phyloP scores from a whole-genome alignment of 352 stramenopile genomes.

The Phytophthora litchii region DNA sequence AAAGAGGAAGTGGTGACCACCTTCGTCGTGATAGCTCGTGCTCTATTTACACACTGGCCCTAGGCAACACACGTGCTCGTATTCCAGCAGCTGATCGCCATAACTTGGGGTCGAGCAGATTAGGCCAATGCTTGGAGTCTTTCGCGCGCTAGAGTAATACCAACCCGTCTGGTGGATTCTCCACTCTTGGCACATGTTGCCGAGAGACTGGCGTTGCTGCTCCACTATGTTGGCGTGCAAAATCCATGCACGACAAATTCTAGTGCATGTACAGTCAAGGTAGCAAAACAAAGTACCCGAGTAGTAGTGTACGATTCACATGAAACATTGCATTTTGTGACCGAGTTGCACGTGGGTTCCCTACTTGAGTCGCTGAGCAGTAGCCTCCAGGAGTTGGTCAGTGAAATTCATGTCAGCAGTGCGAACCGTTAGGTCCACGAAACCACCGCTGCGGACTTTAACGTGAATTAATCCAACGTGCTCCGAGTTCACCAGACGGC shows the following conservation, averaged over 20 bases:
- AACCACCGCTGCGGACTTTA: slow-evolving; percentile 84
- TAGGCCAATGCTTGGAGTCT: slow-evolving; percentile 1
- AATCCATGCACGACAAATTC: background rate
- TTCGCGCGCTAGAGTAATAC: slow-evolving; percentile 17
- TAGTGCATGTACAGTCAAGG: background rate
- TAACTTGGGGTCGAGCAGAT: slow-evolving; percentile 10
- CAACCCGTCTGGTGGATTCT: slow-evolving; percentile 19
- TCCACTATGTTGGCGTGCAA: slow-evolving; percentile 4
- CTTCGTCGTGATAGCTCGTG: background rate
- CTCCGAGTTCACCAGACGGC: slow-evolving; percentile 80
- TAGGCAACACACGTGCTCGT: background rate
- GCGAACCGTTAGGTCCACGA: slow-evolving; percentile 85
- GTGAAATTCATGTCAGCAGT: slow-evolving; percentile 87
- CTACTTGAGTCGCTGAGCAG: slow-evolving; percentile 74
- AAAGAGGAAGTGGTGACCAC: background rate
- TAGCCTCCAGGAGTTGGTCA: slow-evolving; percentile 70
- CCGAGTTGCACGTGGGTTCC: slow-evolving; percentile 4
- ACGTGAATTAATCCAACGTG: slow-evolving; percentile 86
- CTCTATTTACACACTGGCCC: background rate
- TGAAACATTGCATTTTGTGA: slow-evolving; percentile 29
- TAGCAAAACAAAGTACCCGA: background rate
- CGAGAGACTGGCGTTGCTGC: slow-evolving; percentile 1
- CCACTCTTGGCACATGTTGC: slow-evolving; percentile 13
- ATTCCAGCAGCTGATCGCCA: background rate
- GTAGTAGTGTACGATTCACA: slow-evolving; percentile 24